These are phyloP conservation scores for Cladosporium austrohemisphaericum DNA, from an alignment of 2,329 filamentous ascomycete species.

Conservation along the genomic window DNA sequence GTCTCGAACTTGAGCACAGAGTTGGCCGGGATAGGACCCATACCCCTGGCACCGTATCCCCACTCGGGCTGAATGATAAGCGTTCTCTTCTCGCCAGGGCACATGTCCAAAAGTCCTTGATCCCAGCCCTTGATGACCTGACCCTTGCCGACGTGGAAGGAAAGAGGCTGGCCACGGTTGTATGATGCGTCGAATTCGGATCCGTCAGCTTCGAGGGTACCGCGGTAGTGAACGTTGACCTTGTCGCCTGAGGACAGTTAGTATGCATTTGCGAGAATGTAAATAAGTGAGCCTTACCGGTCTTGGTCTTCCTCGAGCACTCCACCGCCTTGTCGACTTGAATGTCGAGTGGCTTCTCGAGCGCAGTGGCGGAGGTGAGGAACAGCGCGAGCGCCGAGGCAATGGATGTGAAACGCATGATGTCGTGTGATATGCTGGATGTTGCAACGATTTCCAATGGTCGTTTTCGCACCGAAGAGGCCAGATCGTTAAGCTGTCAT, in stretches of 20 bases:
- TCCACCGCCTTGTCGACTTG: slow-evolving; percentile 70
- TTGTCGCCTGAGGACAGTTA: slow-evolving; percentile 37
- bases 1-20: slow-evolving; percentile 89
- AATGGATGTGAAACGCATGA: slow-evolving; percentile 43
- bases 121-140: slow-evolving; percentile 96
- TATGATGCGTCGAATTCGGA: slow-evolving; percentile 81
- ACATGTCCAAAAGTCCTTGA: slow-evolving; percentile 86
- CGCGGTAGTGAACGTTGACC: slow-evolving; percentile 49
- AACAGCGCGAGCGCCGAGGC: slow-evolving; percentile 14
- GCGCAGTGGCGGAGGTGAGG: slow-evolving; percentile 26
- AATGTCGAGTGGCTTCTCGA: slow-evolving; percentile 64
- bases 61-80: slow-evolving; percentile 84
- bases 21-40: slow-evolving; percentile 72
- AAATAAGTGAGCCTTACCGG: background rate
- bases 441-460: background rate
- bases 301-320: slow-evolving; percentile 46
- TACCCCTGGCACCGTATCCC: slow-evolving; percentile 72
- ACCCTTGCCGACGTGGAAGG: slow-evolving; percentile 73
- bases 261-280: background rate
- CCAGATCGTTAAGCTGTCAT: slow-evolving; percentile 5
- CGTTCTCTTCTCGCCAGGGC: slow-evolving; percentile 84
- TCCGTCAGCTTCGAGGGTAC: slow-evolving; percentile 55
- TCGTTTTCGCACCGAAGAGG: slow-evolving; percentile 1
- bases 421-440: slow-evolving; percentile 3
- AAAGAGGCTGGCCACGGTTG: slow-evolving; percentile 70